Base-by-base conservation (phyloP, 2,329 filamentous ascomycete species). In the Stemphylium beticola region DNA sequence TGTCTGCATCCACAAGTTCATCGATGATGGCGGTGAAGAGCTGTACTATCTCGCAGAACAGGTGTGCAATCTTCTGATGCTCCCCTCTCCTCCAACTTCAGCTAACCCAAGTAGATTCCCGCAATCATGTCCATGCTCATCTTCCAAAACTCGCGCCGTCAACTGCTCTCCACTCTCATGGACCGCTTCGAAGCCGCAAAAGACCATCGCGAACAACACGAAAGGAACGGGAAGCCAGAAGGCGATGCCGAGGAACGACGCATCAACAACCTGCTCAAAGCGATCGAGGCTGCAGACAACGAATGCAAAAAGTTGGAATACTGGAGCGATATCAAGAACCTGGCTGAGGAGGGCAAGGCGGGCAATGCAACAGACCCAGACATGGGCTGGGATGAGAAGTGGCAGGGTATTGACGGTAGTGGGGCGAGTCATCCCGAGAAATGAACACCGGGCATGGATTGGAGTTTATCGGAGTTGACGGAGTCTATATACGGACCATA, bases 81-180 rank as follows among this genome's bases (percentile, higher is more conserved):
- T 2, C 36, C 5, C n/a, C 14, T 15, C 4, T 24, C 12, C 24
- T 17, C 10, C 12, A 6, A 20, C 15, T 22, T 15, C 8, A 29
- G 29, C 65, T 74, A 61, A 72, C 48, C 1, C 24, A 2, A 14
- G 5, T 36, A 74, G 71, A 73, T 75, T 41, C 67, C 69, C 9
- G 36, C 61, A 34, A 76, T 76, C 45, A 77, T 76, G 92, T 82
- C 86, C 0, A 81, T 90, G 53, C 91, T 98, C 67, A 82, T 99
- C 17, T 99, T 96, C 72, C 93, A 98, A 74, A 87, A 88, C 15
- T 96, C 93, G 2, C 85, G 93, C 20, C 86, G 88, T 57, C 85
- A 92, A 53, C 81, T 98, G 4, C 81, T 97, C 14, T 81, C 85
- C 15, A 84, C 86, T 45, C 78, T 99, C 41, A 87, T 86, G 64